phyloP scores from a whole-genome alignment of 2,329 filamentous ascomycete species.

The Claviceps monticola region DNA sequence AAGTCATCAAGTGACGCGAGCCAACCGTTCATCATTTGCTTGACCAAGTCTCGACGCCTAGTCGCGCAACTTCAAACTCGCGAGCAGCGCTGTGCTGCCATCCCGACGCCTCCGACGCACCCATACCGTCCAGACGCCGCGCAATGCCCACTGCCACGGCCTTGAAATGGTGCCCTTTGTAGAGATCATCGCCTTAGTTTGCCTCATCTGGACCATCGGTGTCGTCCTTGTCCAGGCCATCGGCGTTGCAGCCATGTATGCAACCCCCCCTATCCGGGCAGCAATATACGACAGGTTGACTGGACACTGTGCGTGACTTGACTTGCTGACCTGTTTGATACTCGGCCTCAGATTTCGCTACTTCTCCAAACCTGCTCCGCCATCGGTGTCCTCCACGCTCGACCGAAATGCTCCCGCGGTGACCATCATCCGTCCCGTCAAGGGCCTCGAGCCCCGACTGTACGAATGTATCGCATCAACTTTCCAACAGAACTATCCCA shows the following conservation, averaged over 20 bases:
- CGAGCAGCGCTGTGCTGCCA: too few relatives aligned
- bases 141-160: constrained; percentile 4
- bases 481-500: constrained; percentile 70
- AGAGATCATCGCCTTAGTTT: constrained; percentile 30
- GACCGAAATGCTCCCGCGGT: constrained; percentile 55
- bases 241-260: constrained; percentile 42
- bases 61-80: too few relatives aligned
- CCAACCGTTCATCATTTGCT: too few relatives aligned
- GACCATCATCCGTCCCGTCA: constrained; percentile 85
- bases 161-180: constrained; percentile 16
- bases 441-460: constrained; percentile 77
- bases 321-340: not conserved
- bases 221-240: constrained; percentile 41
- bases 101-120: not conserved
- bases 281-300: not conserved
- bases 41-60: too few relatives aligned
- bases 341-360: constrained; percentile 31
- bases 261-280: not conserved
- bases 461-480: constrained; percentile 87
- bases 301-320: too few relatives aligned
- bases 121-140: not conserved
- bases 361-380: constrained; percentile 35
- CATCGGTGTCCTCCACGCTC: constrained; percentile 37
- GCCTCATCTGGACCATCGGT: constrained; percentile 37
- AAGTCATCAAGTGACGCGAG: too few relatives aligned